phyloP scores from a whole-genome alignment of 202 grass and related monocot genomes.

The Sporobolus alterniflorus region DNA sequence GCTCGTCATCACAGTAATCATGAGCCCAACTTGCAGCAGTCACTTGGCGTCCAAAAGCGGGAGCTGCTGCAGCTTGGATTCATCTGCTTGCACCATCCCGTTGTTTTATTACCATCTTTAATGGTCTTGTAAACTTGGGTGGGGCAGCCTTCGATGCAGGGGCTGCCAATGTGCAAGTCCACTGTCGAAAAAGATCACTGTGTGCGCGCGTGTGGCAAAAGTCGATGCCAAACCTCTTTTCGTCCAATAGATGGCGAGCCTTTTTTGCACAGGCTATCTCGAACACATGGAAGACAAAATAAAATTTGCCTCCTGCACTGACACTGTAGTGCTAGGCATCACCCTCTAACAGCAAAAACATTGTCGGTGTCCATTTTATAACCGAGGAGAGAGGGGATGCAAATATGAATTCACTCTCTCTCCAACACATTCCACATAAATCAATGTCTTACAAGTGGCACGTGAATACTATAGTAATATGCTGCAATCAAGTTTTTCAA shows the following conservation, averaged over 20 bases:
- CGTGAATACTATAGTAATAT: too few relatives aligned
- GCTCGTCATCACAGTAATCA: slow-evolving; percentile 25
- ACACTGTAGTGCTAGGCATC: too few relatives aligned
- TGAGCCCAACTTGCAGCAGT: neutral
- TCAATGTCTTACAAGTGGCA: too few relatives aligned
- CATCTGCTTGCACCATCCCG: neutral
- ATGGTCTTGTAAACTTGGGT: slow-evolving; percentile 14
- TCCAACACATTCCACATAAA: too few relatives aligned
- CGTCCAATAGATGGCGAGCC: neutral
- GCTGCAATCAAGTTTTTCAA: too few relatives aligned
- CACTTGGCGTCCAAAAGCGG: slow-evolving; percentile 33
- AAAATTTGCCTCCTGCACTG: too few relatives aligned
- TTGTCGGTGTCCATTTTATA: too few relatives aligned
- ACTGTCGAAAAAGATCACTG: neutral
- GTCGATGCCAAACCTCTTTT: neutral
- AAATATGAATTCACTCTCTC: too few relatives aligned
- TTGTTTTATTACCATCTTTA: neutral
- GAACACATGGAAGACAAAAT: too few relatives aligned
- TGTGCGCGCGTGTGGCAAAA: neutral
- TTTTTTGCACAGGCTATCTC: too few relatives aligned
- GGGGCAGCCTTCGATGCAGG: neutral
- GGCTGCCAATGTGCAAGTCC: neutral
- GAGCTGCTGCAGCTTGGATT: slow-evolving; percentile 6
- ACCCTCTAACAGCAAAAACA: too few relatives aligned
- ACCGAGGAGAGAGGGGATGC: too few relatives aligned